Conservation (phyloP, 345 rosid genomes). For the Arabidopsis arenosa region DNA sequence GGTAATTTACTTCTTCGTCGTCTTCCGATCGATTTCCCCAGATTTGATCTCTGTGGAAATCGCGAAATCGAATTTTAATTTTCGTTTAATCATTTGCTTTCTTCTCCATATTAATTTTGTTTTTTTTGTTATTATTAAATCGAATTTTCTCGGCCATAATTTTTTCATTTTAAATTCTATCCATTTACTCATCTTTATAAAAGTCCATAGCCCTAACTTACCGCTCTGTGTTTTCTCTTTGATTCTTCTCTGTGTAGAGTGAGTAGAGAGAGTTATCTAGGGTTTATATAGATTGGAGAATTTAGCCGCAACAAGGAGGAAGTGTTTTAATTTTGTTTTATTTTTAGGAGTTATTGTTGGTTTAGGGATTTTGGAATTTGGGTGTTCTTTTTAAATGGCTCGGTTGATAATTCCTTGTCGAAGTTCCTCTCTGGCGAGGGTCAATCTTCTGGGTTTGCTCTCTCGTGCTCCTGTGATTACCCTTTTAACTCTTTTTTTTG, state of each 20-base stretch:
- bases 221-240: neutral
- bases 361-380: slow-evolving; percentile 11
- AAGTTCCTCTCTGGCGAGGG: slow-evolving; percentile 72
- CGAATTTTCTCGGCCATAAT: slow-evolving; percentile 38
- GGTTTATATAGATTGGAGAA: slow-evolving; percentile 27
- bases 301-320: neutral
- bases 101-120: neutral
- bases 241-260: slow-evolving; percentile 31
- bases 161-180: slow-evolving; percentile 36
- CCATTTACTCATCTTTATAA: slow-evolving; percentile 23
- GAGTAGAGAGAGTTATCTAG: slow-evolving; percentile 29
- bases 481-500: slow-evolving; percentile 16
- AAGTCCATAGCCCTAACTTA: slow-evolving; percentile 36
- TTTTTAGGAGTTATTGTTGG: neutral
- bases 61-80: slow-evolving; percentile 6
- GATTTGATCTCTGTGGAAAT: slow-evolving; percentile 10
- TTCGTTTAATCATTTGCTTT: neutral
- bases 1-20: slow-evolving; percentile 28
- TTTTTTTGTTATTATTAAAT: slow-evolving; percentile 1
- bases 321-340: neutral
- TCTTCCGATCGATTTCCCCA: slow-evolving; percentile 22
- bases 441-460: slow-evolving; percentile 77
- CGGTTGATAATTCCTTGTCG: slow-evolving; percentile 81
- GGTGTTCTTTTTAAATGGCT: slow-evolving; percentile 53
- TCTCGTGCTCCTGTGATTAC: slow-evolving; percentile 83